Evolutionary conservation across 768 basidiomycete species (phyloP).

Genomic region (Pleurotus citrinopileatus): DNA sequence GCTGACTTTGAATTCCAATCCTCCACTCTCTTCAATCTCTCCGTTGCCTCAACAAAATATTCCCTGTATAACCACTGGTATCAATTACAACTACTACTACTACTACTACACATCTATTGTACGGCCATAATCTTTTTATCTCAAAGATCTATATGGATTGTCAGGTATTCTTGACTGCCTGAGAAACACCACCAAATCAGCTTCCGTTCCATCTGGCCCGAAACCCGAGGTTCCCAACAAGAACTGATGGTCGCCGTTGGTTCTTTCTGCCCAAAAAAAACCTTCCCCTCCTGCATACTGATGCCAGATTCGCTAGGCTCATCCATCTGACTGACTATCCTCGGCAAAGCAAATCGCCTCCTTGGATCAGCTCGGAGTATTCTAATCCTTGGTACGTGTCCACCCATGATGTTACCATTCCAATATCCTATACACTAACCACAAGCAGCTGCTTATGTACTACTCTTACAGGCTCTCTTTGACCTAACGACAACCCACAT

Average conservation of each 20-base stretch:
- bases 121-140: no score
- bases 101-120: no score
- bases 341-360: neutral
- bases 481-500: no score
- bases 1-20: conserved; percentile 5
- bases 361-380: conserved; percentile 3
- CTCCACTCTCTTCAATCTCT: neutral
- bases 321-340: neutral
- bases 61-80: no score
- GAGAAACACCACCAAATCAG: neutral
- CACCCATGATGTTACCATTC: no score
- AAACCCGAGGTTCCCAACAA: conserved; percentile 5
- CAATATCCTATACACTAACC: no score
- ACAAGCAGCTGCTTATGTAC: no score
- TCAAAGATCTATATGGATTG: no score
- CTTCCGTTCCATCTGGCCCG: neutral
- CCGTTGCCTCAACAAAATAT: no score
- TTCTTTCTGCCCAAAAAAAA: neutral
- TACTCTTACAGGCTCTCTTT: no score
- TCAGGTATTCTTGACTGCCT: conserved; percentile 4
- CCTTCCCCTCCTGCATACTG: neutral
- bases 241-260: neutral
- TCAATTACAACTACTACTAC: no score
- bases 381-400: neutral
- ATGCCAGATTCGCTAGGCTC: neutral